Base-by-base conservation (phyloP, 129 eudicot genomes). In the Apium graveolens region DNA sequence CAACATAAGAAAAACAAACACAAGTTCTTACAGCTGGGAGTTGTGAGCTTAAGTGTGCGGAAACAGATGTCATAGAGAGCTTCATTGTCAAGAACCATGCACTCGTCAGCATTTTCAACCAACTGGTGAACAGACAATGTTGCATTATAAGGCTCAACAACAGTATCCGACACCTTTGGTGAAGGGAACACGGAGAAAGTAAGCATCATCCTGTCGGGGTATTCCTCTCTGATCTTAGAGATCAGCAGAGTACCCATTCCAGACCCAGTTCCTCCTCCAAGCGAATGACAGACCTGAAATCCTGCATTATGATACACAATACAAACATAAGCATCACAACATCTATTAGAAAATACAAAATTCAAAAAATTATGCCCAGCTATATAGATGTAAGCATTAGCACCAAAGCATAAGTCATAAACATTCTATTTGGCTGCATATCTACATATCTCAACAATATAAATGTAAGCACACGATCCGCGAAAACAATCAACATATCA, bases 31-130 rank as follows among this genome's bases (percentile, higher is more conserved):
- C 83, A 81, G 65, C 60, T 80, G 43, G 83, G 83, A 41, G 76
- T 80, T 41, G 83, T 73, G 44, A 80, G 83, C 76, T 80, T 80
- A 3, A 80, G 83, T 1, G 83, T 80, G 39, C 76, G 76, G 78
- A 80, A 80, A 29, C 83, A 80, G 13, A 80, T 80, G 51, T 80
- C 83, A 39, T 80, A 80, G 7, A 80, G 76, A 73, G 83, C 83
- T 43, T 80, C 83, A 57, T 80, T 80, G 48, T 80, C 83, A 6
- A 80, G 53, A 43, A 80, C 83, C 83, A 80, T 80, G 60, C 83
- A 80, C 73, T 80, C 78, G 60, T 80, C 83, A n/a, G 78, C 83
- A 73, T 80, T 80, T 57, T 80, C 83, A 57, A 80, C 83, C 75
- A 80, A 76, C 70, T 80, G 83, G 43, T 80, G 83, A 57, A 80